Evolutionary conservation across 1,284 basidiomycete genomes (phyloP).

Genomic region (Apiotrichum gamsii): DNA sequence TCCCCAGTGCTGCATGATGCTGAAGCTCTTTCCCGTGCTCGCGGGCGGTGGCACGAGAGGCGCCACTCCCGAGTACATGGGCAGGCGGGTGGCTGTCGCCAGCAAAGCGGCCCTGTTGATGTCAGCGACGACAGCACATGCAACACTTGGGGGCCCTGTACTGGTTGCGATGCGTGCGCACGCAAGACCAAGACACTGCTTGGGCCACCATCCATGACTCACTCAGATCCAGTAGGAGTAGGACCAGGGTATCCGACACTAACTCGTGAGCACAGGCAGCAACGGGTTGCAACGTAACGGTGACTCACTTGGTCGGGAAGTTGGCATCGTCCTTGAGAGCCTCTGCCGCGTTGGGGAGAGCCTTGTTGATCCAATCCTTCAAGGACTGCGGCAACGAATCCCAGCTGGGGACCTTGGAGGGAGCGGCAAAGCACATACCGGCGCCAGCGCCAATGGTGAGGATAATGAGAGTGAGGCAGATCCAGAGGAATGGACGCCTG

Average conservation of each 20-base stretch:
- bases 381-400: conserved; percentile 30
- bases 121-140: conserved; percentile 1
- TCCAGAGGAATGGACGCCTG: conserved; percentile 17
- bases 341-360: conserved; percentile 12
- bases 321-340: conserved; percentile 19
- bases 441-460: conserved; percentile 22
- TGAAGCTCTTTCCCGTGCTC: conserved; percentile 40
- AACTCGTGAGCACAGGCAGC: conserved; percentile 16
- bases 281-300: not conserved
- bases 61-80: conserved; percentile 63
- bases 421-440: conserved; percentile 13
- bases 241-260: conserved; percentile 71
- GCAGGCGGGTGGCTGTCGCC: conserved; percentile 68
- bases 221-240: conserved; percentile 76
- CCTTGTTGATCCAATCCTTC: conserved; percentile 31
- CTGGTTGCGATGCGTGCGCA: not conserved
- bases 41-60: conserved; percentile 53
- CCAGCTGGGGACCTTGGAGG: conserved; percentile 17
- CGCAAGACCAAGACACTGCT: too few relatives aligned
- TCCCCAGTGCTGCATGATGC: conserved; percentile 49
- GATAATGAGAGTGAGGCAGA: conserved; percentile 25
- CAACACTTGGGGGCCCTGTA: not conserved
- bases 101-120: conserved; percentile 58
- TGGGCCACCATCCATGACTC: too few relatives aligned
- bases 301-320: conserved; percentile 44